Conservation (phyloP, 2,329 filamentous ascomycete genomes). For the Penicillium sclerotigenum region DNA sequence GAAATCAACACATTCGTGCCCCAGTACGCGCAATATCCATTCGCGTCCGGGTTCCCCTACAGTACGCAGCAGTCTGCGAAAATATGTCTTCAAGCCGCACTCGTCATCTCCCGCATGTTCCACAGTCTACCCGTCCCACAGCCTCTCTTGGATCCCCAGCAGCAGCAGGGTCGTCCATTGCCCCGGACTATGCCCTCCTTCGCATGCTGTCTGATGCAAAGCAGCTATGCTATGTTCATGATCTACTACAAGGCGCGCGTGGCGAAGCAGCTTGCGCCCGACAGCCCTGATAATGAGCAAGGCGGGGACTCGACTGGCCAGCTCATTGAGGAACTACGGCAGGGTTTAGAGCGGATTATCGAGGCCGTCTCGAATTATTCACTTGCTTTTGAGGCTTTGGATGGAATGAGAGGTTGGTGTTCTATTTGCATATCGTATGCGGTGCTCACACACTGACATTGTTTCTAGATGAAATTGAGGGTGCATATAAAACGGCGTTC, state of each 20-base stretch:
- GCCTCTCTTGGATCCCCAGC: slow-evolving; percentile 25
- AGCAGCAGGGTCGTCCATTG: slow-evolving; percentile 12
- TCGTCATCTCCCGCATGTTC: slow-evolving; percentile 44
- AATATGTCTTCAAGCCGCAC: slow-evolving; percentile 40
- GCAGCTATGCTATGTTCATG: slow-evolving; percentile 48
- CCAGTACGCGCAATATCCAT: slow-evolving; percentile 29
- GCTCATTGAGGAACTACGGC: slow-evolving; percentile 36
- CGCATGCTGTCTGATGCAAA: slow-evolving; percentile 48
- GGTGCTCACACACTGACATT: slow-evolving; percentile 5
- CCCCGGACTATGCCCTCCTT: slow-evolving; percentile 49
- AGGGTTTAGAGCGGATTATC: slow-evolving; percentile 40
- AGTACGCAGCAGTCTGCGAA: slow-evolving; percentile 42
- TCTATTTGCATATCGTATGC: not conserved
- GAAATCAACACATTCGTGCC: slow-evolving; percentile 29
- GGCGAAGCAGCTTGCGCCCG: slow-evolving; percentile 32
- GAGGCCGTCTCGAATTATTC: slow-evolving; percentile 40
- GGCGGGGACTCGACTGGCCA: slow-evolving; percentile 28
- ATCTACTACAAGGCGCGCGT: slow-evolving; percentile 43
- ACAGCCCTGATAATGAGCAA: slow-evolving; percentile 19
- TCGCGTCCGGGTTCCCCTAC: slow-evolving; percentile 41
- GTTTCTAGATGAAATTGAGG: slow-evolving; percentile 41
- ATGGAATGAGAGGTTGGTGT: slow-evolving; percentile 44
- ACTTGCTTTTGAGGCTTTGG: slow-evolving; percentile 42
- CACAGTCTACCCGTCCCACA: slow-evolving; percentile 39
- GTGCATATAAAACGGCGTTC: slow-evolving; percentile 44